A percentile compares a stretch with the other conserved stretches of the same genome.
Conservation (phyloP, 352 stramenopile species). For the Pythium guiyangense region DNA sequence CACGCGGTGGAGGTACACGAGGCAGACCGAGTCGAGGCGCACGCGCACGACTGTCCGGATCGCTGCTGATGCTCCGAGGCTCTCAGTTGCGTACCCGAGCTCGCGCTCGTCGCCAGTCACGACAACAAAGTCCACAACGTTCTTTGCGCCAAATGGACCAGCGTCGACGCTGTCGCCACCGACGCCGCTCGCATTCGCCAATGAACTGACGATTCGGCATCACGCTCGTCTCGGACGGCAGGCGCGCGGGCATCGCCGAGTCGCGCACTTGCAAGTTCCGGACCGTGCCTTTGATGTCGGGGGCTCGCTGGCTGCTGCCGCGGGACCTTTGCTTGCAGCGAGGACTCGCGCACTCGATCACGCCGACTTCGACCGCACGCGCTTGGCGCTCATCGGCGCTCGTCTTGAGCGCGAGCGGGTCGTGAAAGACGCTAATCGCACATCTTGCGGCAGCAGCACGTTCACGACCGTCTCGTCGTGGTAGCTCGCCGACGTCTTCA, state of each 20-base stretch:
- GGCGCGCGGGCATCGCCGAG: constrained; percentile 38
- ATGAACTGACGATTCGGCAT: constrained; percentile 72
- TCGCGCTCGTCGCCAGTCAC: constrained; percentile 2
- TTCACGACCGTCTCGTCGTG: constrained; percentile 14
- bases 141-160: constrained; percentile 50
- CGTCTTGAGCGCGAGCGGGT: constrained; percentile 17
- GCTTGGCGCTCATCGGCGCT: constrained; percentile 2
- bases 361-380: constrained; percentile 12
- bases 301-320: background rate
- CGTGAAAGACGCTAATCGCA: constrained; percentile 37
- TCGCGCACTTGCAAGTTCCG: constrained; percentile 72
- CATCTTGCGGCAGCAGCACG: constrained; percentile 27
- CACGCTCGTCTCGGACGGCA: constrained; percentile 19
- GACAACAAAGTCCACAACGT: constrained; percentile 64
- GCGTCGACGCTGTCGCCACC: constrained; percentile 29
- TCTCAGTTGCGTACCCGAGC: constrained; percentile 5
- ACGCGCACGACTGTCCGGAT: constrained; percentile 29
- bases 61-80: constrained; percentile 4
- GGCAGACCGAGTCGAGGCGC: constrained; percentile 73
- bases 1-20: constrained; percentile 81
- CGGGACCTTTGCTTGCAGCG: constrained; percentile 10
- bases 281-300: constrained; percentile 56
- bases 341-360: constrained; percentile 14
- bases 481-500: constrained; percentile 17
- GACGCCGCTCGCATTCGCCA: constrained; percentile 48